Base-by-base conservation (phyloP, 768 basidiomycete species). In the Mycena belliarum region DNA sequence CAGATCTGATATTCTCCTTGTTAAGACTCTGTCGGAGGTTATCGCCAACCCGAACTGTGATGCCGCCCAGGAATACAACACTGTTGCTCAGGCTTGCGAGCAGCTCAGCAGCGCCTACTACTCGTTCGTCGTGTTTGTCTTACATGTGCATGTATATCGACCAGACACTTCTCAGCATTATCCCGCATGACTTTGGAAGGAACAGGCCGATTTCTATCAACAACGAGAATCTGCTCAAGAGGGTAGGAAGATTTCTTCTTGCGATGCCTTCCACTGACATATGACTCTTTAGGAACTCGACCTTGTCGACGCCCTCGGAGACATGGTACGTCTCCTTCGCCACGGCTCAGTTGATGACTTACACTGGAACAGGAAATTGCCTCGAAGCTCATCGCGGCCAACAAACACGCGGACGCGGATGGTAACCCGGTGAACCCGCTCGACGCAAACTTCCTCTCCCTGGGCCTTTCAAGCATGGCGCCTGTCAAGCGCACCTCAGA, bases 291-390 rank as follows among this genome's bases (percentile, higher is more conserved):
- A 81, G 79, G 83, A 85, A 73, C 76, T 85, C 40, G 82, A 83
- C n/a, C 77, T 85, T 21, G 83, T 86, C 16, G 85, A 85, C 59
- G 82, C 84, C 20, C 77, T 87, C 23, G 83, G 83, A 3, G 84
- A 87, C 65, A 86, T 87, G 85, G 82, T 80, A 59, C n/a, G 40
- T 35, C 20, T 6, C 40, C 24, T 12, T 11, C 35, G 23, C 38
- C 12, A 21, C 49, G 21, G 2, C 43, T 32, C 54, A 20, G 24
- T 9, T 57, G 18, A 25, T 55, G 26, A 11, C 21, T 41, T 21
- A 49, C 25, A 18, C 12, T 20, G 9, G 43, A 44, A 82, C 49
- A 83, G 82, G 83, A 85, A 75, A 72, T 87, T 53, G 82, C 85
- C 16, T 76, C 79, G 29, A 82, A 85, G 66, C 74, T 87, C 38